Evolutionary conservation across 2,329 filamentous ascomycete species (phyloP), one percentile per base, ranked within the genome.

Genomic region (Chalara sp.): DNA sequence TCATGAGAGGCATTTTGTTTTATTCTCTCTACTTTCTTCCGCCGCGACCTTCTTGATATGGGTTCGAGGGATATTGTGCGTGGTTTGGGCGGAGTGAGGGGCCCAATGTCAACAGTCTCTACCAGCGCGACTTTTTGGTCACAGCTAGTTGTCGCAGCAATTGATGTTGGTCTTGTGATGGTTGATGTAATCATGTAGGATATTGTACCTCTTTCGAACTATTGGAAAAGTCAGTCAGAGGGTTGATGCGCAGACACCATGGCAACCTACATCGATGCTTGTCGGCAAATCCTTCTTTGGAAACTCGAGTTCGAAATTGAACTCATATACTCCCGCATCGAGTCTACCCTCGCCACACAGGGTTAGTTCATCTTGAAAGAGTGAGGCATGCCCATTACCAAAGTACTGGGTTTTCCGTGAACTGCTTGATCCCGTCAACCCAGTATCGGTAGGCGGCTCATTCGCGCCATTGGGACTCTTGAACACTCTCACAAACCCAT

Each of bases 191-290:
- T 80, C 72, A 92, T 83, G 70, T 97, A 99, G 21, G 87, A 86
- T 61, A 99, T 89, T 2, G 89, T 91, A 35, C 93, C 93, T 64
- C 92, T 84, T 70, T 97, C 93, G 68, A 99, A 99, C 90, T 97
- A 41, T 32, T 29, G 35, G 39, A 12, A 42, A 21, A 42, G 3
- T 21, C 21, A 21, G 21, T 21, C 21, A 21, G 21, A 21, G 21
- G 21, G 3, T 21, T 21, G 21, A 21, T 21, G 21, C 21, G 21
- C 21, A 37, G 4, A n/a, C 35, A 4, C 35, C 35, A 37, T 12
- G 31, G 11, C 6, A n/a, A 75, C 87, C 65, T 78, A 96, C 92
- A 71, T 95, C 91, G 64, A 99, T 92, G 67, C 92, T 96, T 69
- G 89, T 96, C n/a, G 88, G 88, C 52, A 93, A 70, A 5, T 78